Evolutionary conservation across 75 land plant species (phyloP).

Genomic region (Selaginella tamariscina): DNA sequence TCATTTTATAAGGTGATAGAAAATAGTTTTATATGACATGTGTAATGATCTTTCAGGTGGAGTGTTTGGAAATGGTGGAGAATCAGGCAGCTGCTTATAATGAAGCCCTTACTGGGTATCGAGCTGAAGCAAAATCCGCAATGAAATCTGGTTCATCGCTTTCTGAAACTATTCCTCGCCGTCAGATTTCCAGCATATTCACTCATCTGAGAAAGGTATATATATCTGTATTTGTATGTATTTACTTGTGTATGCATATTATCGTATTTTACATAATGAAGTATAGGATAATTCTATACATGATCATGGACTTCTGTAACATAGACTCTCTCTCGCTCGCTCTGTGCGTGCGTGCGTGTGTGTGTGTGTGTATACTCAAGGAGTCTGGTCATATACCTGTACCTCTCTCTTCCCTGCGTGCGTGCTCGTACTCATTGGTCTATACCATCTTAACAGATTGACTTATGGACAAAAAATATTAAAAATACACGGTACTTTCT

Average conservation of each 20-base stretch:
- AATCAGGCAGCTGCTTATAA: conserved; percentile 70
- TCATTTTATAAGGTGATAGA: not conserved
- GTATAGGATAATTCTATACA: too few relatives aligned
- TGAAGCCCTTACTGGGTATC: conserved; percentile 76
- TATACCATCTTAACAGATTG: too few relatives aligned
- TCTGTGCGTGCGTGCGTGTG: too few relatives aligned
- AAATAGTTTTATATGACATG: not conserved
- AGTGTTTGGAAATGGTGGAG: conserved; percentile 55
- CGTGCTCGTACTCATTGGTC: too few relatives aligned
- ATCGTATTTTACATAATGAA: too few relatives aligned
- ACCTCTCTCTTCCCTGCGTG: too few relatives aligned
- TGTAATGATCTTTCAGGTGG: conserved; percentile 36
- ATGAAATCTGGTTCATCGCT: conserved; percentile 5
- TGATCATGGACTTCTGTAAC: too few relatives aligned
- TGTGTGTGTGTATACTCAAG: too few relatives aligned
- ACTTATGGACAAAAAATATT: too few relatives aligned
- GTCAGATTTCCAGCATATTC: conserved; percentile 90
- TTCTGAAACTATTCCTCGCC: conserved; percentile 39
- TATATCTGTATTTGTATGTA: not conserved
- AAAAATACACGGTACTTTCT: too few relatives aligned
- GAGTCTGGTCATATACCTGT: too few relatives aligned
- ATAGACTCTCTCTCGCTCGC: too few relatives aligned
- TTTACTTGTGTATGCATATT: conserved; percentile 9
- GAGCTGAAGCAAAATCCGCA: conserved; percentile 44
- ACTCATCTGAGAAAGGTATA: conserved; percentile 85